These are phyloP conservation scores for Incumbomyces delicatus DNA, from an alignment of 2,329 filamentous ascomycete species.

Conservation along the genomic window DNA sequence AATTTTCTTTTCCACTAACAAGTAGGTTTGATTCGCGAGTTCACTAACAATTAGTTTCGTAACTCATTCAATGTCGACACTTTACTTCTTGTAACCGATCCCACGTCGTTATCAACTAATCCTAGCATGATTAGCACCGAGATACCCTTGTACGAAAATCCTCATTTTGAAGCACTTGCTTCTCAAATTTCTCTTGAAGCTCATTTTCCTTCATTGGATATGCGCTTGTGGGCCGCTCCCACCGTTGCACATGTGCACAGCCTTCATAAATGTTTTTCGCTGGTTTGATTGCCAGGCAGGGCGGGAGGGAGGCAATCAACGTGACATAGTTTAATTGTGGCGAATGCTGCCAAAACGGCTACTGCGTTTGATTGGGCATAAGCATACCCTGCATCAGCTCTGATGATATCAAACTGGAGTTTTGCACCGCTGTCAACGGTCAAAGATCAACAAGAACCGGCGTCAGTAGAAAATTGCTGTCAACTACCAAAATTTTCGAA, in stretches of 20 bases:
- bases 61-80: not conserved
- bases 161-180: too few relatives aligned
- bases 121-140: not conserved
- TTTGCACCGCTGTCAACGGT: too few relatives aligned
- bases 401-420: too few relatives aligned
- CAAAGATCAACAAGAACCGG: too few relatives aligned
- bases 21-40: not conserved
- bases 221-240: not conserved
- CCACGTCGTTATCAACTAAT: not conserved
- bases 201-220: not conserved
- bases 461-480: too few relatives aligned
- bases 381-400: too few relatives aligned
- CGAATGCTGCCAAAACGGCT: too few relatives aligned
- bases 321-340: too few relatives aligned
- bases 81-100: not conserved
- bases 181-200: too few relatives aligned
- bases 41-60: too few relatives aligned
- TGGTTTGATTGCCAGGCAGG: slow-evolving; percentile 6
- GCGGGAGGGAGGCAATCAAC: slow-evolving; percentile 6
- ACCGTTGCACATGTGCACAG: not conserved
- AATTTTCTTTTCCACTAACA: slow-evolving; percentile 1
- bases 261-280: not conserved
- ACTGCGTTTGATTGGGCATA: too few relatives aligned
- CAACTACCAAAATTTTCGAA: too few relatives aligned
- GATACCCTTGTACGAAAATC: slow-evolving; percentile 6